These are phyloP conservation scores for Hypoxylon sp. DNA, from an alignment of 2,329 filamentous ascomycete species.

Conservation along the genomic window DNA sequence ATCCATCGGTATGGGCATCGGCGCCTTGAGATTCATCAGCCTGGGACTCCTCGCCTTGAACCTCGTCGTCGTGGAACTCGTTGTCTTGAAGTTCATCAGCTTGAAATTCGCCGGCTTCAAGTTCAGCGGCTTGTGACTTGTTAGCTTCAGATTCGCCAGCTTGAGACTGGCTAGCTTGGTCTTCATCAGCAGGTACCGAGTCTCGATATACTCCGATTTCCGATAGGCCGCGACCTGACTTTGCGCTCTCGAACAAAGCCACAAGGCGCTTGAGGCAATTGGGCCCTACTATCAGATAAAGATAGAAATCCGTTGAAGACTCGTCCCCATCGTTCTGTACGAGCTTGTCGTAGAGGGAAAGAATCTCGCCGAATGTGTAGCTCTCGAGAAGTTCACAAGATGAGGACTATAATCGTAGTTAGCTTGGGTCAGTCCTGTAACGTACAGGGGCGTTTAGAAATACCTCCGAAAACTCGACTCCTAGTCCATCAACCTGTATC, in stretches of 20 bases:
- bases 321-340: slow-evolving; percentile 43
- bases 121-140: slow-evolving; percentile 23
- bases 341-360: slow-evolving; percentile 44
- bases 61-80: slow-evolving; percentile 28
- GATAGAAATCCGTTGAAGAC: slow-evolving; percentile 41
- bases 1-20: slow-evolving; percentile 25
- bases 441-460: slow-evolving; percentile 7
- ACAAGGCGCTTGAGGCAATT: slow-evolving; percentile 45
- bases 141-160: slow-evolving; percentile 19
- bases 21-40: slow-evolving; percentile 36
- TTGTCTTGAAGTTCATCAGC: too few species aligned
- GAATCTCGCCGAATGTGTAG: slow-evolving; percentile 45
- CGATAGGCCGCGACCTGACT: slow-evolving; percentile 43
- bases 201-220: slow-evolving; percentile 46
- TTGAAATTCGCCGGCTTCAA: background rate
- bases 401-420: slow-evolving; percentile 41
- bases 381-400: slow-evolving; percentile 41
- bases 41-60: slow-evolving; percentile 16
- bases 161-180: slow-evolving; percentile 14
- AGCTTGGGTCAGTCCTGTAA: slow-evolving; percentile 22
- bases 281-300: slow-evolving; percentile 46
- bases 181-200: slow-evolving; percentile 33
- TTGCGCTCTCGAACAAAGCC: slow-evolving; percentile 45
- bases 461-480: slow-evolving; percentile 47
- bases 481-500: slow-evolving; percentile 46